phyloP scores from a whole-genome alignment of 176 grass and related monocot genomes.

The Dendrocalamus sinicus region DNA sequence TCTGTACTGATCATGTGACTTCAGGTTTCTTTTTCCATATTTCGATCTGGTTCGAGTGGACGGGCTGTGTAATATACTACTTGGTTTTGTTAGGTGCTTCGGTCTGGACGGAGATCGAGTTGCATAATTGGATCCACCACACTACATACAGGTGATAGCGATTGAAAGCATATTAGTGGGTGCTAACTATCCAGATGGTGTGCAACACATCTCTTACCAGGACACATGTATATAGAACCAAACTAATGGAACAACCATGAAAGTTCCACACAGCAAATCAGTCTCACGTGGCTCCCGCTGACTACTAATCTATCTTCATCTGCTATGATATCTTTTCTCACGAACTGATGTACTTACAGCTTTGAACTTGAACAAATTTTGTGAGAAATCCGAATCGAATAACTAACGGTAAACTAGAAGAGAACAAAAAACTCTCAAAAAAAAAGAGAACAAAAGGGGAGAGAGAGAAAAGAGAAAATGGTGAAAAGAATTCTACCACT shows the following conservation, averaged over 20 bases:
- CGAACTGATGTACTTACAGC: not conserved
- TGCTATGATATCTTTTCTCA: not conserved
- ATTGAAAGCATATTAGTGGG: not conserved
- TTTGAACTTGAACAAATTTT: not conserved
- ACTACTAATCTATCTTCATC: not conserved
- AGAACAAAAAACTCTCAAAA: not conserved
- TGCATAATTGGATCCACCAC: not conserved
- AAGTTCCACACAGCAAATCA: not conserved
- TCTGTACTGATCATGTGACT: too few species aligned
- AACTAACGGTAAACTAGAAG: not conserved
- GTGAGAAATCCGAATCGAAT: not conserved
- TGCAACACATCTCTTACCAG: not conserved
- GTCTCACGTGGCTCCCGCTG: not conserved
- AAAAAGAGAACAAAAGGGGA: not conserved
- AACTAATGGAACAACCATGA: conserved; percentile 6
- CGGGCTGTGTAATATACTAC: too few species aligned
- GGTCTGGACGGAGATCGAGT: not conserved
- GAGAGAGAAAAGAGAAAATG: not conserved
- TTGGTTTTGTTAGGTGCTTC: too few species aligned
- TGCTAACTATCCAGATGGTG: conserved; percentile 1
- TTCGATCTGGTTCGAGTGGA: too few species aligned
- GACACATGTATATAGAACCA: not conserved
- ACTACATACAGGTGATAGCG: not conserved
- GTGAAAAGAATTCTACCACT: not conserved
- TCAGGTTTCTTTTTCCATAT: too few species aligned